Evolutionary conservation across 1,284 basidiomycete species (phyloP), one percentile per base, ranked within the genome.

Genomic region (Butyriboletus appendiculatus): DNA sequence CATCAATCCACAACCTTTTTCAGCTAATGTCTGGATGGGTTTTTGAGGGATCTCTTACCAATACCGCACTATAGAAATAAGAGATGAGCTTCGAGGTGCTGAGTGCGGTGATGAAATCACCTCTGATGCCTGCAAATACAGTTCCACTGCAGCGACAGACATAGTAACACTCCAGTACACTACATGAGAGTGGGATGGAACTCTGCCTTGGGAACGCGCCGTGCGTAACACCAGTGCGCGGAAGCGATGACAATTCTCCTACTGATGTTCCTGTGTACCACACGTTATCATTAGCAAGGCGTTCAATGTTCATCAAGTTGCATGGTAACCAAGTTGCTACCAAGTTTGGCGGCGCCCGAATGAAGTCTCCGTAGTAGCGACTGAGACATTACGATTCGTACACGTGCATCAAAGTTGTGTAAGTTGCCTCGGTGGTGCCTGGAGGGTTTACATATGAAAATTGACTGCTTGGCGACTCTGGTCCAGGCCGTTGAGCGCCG

Each of bases 41-140:
- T 39, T n/a, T 15, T 33, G 2, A 26, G 20, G 7, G 5, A 18
- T 18, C 42, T 32, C 60, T 52, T 51, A 64, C 61, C 51, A 8
- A 62, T 50, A 22, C 53, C 60, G 2, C n/a, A 35, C 57, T 64
- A 34, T 20, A 24, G 18, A n/a, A 34, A 26, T n/a, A 22, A 16
- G 12, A 20, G 10, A 33, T 33, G 14, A 33, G 32, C 14, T 33
- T 33, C 6, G 32, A 33, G 15, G 32, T 33, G 32, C 5, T 33
- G 32, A 33, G 4, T 9, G 5, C 9, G 32, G 28, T 41, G 20
- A 41, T 14, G 28, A 18, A 48, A 48, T 53, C 39, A 50, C 62
- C 51, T 62, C 59, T 40, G 60, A 62, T 43, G 12, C 34, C 30
- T 43, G 53, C 48, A 62, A 37, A 45, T 62, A 62, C 14, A 44